phyloP scores from a whole-genome alignment of 169 alveolate genomes.

The Eimeria necatrix region DNA sequence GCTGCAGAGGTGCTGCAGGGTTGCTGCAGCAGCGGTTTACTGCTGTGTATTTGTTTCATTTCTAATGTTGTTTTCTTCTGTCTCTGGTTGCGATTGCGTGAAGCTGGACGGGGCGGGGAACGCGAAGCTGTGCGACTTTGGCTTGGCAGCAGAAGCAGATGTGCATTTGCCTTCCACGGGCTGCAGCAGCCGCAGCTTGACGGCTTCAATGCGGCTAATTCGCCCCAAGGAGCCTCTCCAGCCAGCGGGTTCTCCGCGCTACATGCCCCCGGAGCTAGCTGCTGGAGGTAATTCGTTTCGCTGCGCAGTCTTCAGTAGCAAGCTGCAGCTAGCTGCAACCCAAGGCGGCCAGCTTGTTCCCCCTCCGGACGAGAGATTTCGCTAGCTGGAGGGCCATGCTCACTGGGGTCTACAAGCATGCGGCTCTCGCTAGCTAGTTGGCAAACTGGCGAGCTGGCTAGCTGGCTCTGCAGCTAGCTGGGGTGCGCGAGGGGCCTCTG shows the following conservation, averaged over 20 bases:
- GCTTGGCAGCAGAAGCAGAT: slow-evolving; percentile 27
- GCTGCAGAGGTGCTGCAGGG: too few species aligned
- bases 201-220: not conserved
- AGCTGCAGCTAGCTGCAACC: not conserved
- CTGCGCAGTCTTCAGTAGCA: not conserved
- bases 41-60: too few species aligned
- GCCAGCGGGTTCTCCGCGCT: slow-evolving; percentile 45
- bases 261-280: slow-evolving; percentile 44
- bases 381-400: too few species aligned
- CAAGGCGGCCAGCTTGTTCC: not conserved
- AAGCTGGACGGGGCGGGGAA: slow-evolving; percentile 23
- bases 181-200: not conserved
- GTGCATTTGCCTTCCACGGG: not conserved
- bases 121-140: slow-evolving; percentile 46
- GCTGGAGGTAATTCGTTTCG: not conserved
- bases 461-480: too few species aligned
- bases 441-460: too few species aligned
- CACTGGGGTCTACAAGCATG: not conserved
- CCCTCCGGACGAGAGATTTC: not conserved
- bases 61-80: not conserved
- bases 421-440: not conserved
- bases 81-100: not conserved
- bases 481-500: too few species aligned
- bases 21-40: too few species aligned
- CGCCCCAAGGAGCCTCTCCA: not conserved